Percentiles rank a stretch among this genome's conserved stretches.
Conservation (phyloP, 164 flowering plant genomes). For the Sedum album region DNA sequence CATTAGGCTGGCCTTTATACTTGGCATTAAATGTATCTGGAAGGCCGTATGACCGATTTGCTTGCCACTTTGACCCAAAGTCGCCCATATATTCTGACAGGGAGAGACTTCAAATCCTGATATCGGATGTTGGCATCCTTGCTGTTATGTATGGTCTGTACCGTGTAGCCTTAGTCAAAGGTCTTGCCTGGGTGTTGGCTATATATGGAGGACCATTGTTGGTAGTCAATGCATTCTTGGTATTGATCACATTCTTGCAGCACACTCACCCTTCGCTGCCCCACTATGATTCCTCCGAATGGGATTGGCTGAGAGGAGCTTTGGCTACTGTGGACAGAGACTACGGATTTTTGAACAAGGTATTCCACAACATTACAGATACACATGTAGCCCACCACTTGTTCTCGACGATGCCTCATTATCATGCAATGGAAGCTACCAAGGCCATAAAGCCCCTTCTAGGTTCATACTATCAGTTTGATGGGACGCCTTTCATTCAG, state of each 20-base stretch:
- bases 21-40: conserved; percentile 1
- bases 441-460: conserved; percentile 6
- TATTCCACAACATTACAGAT: conserved; percentile 6
- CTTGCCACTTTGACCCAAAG: conserved; percentile 5
- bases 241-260: conserved; percentile 6
- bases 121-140: conserved; percentile 2
- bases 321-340: conserved; percentile 7
- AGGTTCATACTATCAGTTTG: conserved; percentile 5
- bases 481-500: not conserved
- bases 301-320: conserved; percentile 7
- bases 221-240: conserved; percentile 4
- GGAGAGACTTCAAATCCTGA: conserved; percentile 1
- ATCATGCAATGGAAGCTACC: conserved; percentile 6
- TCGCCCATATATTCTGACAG: conserved; percentile 1
- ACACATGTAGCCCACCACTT: conserved; percentile 4
- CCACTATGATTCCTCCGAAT: not conserved
- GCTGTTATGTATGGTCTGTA: not conserved
- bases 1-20: conserved; percentile 3
- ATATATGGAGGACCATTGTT: conserved; percentile 5
- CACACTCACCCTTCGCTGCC: conserved; percentile 6
- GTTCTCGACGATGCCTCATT: conserved; percentile 7
- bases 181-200: conserved; percentile 1
- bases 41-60: conserved; percentile 3
- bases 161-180: not conserved
- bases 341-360: conserved; percentile 6